phyloP scores from a whole-genome alignment of 371 early-diverging fungal genomes.

The Zychaea mexicana region DNA sequence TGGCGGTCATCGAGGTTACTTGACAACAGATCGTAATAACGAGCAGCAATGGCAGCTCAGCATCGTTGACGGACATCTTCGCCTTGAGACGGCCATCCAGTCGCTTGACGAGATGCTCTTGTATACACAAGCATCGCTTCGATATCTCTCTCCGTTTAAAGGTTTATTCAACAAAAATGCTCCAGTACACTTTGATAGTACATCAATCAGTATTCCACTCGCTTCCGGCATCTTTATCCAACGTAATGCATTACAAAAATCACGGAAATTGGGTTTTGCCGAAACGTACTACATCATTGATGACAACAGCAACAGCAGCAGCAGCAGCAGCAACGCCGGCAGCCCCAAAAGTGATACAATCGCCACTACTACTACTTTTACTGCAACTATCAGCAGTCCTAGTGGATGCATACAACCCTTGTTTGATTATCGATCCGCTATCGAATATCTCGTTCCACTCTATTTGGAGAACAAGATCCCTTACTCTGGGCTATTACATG shows the following conservation, averaged over 20 bases:
- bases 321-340: neutral
- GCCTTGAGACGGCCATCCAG: constrained; percentile 11
- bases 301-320: neutral
- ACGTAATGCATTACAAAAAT: neutral
- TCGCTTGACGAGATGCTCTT: constrained; percentile 10
- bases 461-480: neutral
- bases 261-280: neutral
- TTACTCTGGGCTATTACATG: constrained; percentile 1
- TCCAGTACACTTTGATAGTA: neutral
- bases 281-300: neutral
- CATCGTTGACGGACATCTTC: constrained; percentile 11
- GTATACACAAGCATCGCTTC: constrained; percentile 7
- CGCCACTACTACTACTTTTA: no score
- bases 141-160: constrained; percentile 15
- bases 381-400: no score
- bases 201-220: neutral
- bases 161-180: constrained; percentile 5
- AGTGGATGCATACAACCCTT: neutral
- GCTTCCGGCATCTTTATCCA: neutral
- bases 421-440: neutral
- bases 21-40: neutral
- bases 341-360: neutral
- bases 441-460: constrained; percentile 1
- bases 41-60: constrained; percentile 16
- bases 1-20: neutral